Evolutionary conservation across 176 grass and related monocot genomes (phyloP), one percentile per base, ranked within the genome.

Genomic region (Luzula sylvatica): DNA sequence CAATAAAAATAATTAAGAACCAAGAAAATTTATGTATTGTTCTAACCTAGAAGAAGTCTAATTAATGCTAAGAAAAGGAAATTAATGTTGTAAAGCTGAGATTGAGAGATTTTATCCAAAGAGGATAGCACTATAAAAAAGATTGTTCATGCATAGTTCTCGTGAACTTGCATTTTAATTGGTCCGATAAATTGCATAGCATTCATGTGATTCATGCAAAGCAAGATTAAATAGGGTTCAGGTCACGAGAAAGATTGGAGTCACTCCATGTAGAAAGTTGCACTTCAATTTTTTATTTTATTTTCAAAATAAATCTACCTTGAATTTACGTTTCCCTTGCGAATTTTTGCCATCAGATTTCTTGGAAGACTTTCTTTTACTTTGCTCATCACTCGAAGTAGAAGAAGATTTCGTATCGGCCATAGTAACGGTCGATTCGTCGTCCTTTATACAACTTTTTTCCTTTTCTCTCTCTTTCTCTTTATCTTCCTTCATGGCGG

Each of bases 251-350:
- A n/a, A n/a, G n/a, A n/a, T n/a, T n/a, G n/a, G n/a, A n/a, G n/a
- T 35, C 30, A 35, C 30, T 35, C 30, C 30, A 2, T 35, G 30
- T 35, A 35, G 7, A 35, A 7, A 2, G 30, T 35, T 35, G 30
- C 30, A 35, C 30, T 35, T 35, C 30, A 4, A 35, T 35, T 35
- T n/a, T 7, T 35, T 9, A 35, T 35, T 35, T 35, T 35, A 7
- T 35, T 9, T 35, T 35, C 30, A 35, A 35, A 7, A 7, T 35
- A 64, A 26, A 64, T 8, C 42, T 68, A 88, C 73, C 74, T 95
- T 96, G 4, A 81, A 77, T 80, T 86, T 98, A 1, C 81, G 63
- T 60, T 88, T 98, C 46, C 74, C 78, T 1, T 86, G 65, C 15
- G 78, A 68, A 42, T 60, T 73, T 77, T 80, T 98, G 21, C 42